phyloP scores from a whole-genome alignment of 441 rosid species.

The Sinapis alba region DNA sequence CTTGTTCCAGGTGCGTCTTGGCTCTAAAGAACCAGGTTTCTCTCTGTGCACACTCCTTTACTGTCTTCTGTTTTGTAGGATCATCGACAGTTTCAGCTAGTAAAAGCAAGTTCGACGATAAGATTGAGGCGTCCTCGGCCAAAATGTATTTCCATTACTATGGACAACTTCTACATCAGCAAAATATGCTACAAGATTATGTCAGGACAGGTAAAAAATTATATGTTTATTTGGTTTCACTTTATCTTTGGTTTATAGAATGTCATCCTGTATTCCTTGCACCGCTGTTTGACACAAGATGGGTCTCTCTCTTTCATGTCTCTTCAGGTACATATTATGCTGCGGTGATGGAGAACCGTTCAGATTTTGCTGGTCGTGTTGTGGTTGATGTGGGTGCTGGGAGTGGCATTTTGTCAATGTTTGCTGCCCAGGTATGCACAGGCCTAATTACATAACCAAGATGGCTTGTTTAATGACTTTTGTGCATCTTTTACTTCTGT shows the following conservation, averaged over 20 bases:
- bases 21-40: not conserved
- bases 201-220: conserved; percentile 79
- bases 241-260: not conserved
- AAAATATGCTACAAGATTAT: conserved; percentile 92
- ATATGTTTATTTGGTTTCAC: conserved; percentile 15
- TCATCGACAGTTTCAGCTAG: conserved; percentile 35
- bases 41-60: conserved; percentile 31
- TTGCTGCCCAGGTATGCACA: conserved; percentile 83
- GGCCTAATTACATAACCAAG: not conserved
- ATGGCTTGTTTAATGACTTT: not conserved
- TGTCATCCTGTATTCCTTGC: not conserved
- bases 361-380: conserved; percentile 76
- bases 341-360: too few relatives aligned
- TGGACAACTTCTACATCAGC: too few relatives aligned
- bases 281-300: not conserved
- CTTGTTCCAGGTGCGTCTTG: conserved; percentile 57
- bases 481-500: conserved; percentile 2
- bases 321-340: conserved; percentile 76
- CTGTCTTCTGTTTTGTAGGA: conserved; percentile 44
- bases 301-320: conserved; percentile 15
- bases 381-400: conserved; percentile 98
- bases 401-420: conserved; percentile 87
- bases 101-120: conserved; percentile 86
- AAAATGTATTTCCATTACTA: conserved; percentile 95
- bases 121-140: conserved; percentile 81